Evolutionary conservation across 2,329 filamentous ascomycete species (phyloP), one percentile per base, ranked within the genome.

Genomic region (Cercospora zeae-maydis): DNA sequence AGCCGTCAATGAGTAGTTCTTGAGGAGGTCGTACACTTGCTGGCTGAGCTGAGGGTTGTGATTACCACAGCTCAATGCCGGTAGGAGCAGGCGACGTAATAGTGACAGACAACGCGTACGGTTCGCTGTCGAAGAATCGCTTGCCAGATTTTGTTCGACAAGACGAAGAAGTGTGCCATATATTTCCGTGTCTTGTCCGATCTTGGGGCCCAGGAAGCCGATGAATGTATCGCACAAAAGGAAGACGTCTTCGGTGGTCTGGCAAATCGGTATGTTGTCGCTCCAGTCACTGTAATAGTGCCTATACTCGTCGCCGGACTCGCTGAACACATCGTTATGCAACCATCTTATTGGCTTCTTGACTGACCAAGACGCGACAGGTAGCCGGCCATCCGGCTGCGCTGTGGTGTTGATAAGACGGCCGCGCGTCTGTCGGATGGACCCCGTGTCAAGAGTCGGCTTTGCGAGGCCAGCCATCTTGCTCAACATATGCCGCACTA

Each of bases 231-330:
- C 85, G 75, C 92, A 96, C 0, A 97, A 84, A 2, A 88, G 87
- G 75, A 98, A 95, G 13, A 99, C 84, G 73, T 99, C 95, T 66
- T 97, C 92, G 5, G 96, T 86, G 1, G 83, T 90, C 74, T 96
- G 93, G 73, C 95, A 99, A 19, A 96, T 80, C 0, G 95, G 96
- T 51, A 99, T 83, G 67, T 95, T 96, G 76, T 98, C 93, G 2
- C 88, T 84, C 95, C 95, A 99, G 70, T 98, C 95, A 63, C 96
- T 92, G 88, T 95, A 97, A 76, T 99, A 99, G 74, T 96, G 98
- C 34, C 90, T 86, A 75, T 97, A 98, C 58, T 90, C 83, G 11
- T 81, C 85, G n/a, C 84, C 83, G 19, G 88, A 88, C 27, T 86
- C 86, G 71, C 95, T 91, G 66, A 83, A 83, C 68, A 86, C 88